Evolutionary conservation across 768 basidiomycete species (phyloP), one percentile per base, ranked within the genome.

Genomic region (Lyophyllum decastes): DNA sequence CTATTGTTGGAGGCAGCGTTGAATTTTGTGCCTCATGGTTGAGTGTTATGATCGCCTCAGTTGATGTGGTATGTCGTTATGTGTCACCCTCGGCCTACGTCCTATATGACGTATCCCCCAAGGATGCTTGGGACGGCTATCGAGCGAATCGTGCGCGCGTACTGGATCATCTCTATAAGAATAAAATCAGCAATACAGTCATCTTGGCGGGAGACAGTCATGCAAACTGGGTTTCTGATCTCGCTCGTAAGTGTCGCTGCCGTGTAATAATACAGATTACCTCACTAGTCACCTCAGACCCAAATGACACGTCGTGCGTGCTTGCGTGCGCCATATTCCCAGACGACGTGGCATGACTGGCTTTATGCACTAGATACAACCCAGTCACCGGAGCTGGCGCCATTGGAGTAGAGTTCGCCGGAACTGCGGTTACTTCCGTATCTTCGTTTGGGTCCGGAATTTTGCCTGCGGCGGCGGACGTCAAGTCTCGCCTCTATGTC

Each of bases 151-250:
- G 84, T 24, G 69, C 74, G 25, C 77, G 83, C 21, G 69, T 87
- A 33, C 71, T 85, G 22, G 72, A 80, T 52, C 78, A 82, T 55
- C 68, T 86, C n/a, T 76, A 79, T 62, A 51, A 70, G 26, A 78
- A 83, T 62, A 71, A 74, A 47, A 84, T 86, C 54, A 73, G 70
- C 68, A 85, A 85, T 64, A 80, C 80, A 0, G 65, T 85, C 56
- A 78, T 85, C 52, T 72, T 86, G n/a, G 75, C 84, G n/a, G 83
- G 85, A 12, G 85, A 87, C 63, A 82, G 81, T 52, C 84, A 86
- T 62, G 82, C 82, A 4, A 84, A 83, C 65, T 85, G 84, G 84
- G 83, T 80, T 14, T 83, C 80, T 43, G 83, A 86, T 62, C 73
- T 83, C 16, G 78, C 81, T 35, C 78, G 82, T 81, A 60, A 62